Conservation (phyloP, 164 flowering plant species). For the Brasenia schreberi region DNA sequence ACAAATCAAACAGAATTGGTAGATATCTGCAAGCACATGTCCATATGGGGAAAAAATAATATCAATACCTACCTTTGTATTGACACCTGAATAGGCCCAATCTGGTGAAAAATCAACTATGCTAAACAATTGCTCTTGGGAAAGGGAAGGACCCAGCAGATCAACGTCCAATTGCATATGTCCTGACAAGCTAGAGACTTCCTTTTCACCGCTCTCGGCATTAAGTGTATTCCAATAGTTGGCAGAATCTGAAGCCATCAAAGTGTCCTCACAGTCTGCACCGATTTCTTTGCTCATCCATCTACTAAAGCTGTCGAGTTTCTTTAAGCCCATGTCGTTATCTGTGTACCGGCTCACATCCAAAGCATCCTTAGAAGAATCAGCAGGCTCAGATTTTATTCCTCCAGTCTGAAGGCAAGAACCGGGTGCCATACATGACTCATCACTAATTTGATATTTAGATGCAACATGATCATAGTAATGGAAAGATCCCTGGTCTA, state of each 20-base stretch:
- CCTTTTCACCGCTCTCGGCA: constrained; percentile 34
- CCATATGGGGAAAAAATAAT: not conserved
- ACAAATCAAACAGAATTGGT: not conserved
- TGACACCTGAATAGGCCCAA: constrained; percentile 47
- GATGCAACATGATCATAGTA: constrained; percentile 9
- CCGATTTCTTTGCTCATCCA: constrained; percentile 71
- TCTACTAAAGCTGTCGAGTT: constrained; percentile 62
- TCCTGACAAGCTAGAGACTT: constrained; percentile 41
- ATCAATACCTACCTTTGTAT: constrained; percentile 38
- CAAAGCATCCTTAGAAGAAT: constrained; percentile 6
- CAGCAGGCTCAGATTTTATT: constrained; percentile 4
- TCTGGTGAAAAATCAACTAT: constrained; percentile 61
- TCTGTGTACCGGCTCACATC: constrained; percentile 7
- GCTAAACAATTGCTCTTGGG: constrained; percentile 61
- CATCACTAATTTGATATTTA: constrained; percentile 8
- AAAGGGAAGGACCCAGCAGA: constrained; percentile 53
- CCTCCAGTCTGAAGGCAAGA: constrained; percentile 7
- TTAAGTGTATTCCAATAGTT: constrained; percentile 45
- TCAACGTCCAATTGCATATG: constrained; percentile 47
- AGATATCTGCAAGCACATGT: not conserved
- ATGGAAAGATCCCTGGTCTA: constrained; percentile 15
- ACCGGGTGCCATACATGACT: constrained; percentile 7
- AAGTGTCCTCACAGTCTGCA: constrained; percentile 46
- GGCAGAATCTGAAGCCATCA: constrained; percentile 52
- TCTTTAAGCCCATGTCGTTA: constrained; percentile 27